Evolutionary conservation across 495 filamentous ascomycete genomes (phyloP), one percentile per base, ranked within the genome.

Genomic region (Lophiostoma macrostomum): DNA sequence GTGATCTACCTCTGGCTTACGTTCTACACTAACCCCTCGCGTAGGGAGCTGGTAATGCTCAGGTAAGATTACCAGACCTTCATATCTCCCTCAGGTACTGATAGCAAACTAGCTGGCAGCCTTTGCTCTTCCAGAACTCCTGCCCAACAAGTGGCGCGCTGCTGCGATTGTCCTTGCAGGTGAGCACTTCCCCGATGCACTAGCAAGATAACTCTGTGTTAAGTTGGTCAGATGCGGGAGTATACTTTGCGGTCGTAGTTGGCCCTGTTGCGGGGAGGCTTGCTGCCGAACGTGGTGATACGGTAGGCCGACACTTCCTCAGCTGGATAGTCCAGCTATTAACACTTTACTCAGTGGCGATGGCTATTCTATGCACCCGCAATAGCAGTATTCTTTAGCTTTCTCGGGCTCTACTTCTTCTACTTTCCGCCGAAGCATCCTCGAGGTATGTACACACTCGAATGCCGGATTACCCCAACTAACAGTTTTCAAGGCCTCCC

Each of bases 141-240:
- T 71, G 10, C 69, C 69, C 3, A 69, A 69, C 56, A 71, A 70
- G 50, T 71, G 64, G 64, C 39, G 66, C 14, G 65, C 65, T 46
- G 31, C 53, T 13, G 66, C 60, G 7, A 42, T 70, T 43, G 59
- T 58, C 7, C 29, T 70, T 20, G 64, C 65, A 6, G 43, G 43
- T 47, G n/a, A 5, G 23, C 5, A 25, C 10, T 5, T 5, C 19
- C 28, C 11, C 4, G 6, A 37, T 6, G 5, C 13, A 30, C 13
- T 10, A 34, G 18, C 34, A 14, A 14, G 20, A 6, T 6, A 37
- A 37, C 6, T n/a, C n/a, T 37, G 29, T 32, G 29, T 18, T 37
- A 37, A 47, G 5, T 5, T 18, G 12, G 7, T 7, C 14, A 31
- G 68, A 71, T 49, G 35, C 49, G 16, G 61, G 46, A 8, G 59